phyloP scores from a whole-genome alignment of 495 filamentous ascomycete species.

The Xylaria longipes region DNA sequence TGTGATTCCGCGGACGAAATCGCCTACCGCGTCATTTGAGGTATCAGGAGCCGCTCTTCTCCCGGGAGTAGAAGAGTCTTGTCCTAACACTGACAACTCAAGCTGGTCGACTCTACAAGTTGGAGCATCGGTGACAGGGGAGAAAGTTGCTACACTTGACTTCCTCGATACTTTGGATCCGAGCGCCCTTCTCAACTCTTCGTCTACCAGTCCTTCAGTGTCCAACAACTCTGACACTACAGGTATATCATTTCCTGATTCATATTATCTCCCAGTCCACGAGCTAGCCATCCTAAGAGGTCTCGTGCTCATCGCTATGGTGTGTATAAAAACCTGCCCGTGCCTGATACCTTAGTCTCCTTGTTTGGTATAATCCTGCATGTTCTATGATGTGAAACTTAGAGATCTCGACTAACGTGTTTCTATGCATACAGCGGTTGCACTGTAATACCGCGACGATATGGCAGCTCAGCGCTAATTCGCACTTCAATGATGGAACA shows the following conservation, averaged over 20 bases:
- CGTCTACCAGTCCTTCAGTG: background rate
- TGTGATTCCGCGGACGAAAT: background rate
- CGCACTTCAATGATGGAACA: slow-evolving; percentile 29
- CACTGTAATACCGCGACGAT: slow-evolving; percentile 23
- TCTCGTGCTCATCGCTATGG: slow-evolving; percentile 33
- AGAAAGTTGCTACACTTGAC: background rate
- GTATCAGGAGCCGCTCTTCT: background rate
- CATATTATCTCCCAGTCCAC: slow-evolving; percentile 40
- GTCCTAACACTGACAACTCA: background rate
- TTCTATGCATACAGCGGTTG: slow-evolving; percentile 27
- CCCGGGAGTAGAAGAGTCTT: background rate
- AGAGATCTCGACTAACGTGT: background rate
- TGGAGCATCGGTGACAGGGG: background rate
- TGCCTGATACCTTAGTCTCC: background rate
- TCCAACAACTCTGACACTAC: background rate
- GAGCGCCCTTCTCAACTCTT: background rate
- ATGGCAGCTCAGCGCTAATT: slow-evolving; percentile 31
- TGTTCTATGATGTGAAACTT: background rate
- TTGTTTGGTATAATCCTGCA: background rate
- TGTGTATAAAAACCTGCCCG: background rate
- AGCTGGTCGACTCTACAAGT: background rate
- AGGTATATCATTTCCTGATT: slow-evolving; percentile 31
- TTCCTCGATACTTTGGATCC: background rate
- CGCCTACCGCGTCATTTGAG: slow-evolving; percentile 3
- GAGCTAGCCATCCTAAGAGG: slow-evolving; percentile 37